Conservation (phyloP, 768 basidiomycete genomes). For the Lactarius hatsudake region DNA sequence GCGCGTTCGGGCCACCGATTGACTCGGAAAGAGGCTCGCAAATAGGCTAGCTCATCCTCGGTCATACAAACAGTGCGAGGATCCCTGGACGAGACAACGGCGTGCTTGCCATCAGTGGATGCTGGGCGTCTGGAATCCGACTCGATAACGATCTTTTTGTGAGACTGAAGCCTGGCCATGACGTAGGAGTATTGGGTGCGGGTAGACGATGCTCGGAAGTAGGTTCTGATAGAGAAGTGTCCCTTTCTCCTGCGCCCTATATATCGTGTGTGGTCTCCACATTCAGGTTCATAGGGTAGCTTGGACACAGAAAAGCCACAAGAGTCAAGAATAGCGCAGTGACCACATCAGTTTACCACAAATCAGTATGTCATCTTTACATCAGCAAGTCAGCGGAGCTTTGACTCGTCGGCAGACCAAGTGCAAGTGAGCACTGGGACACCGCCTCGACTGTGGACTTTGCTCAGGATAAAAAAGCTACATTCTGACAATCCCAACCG, state of each 20-base stretch:
- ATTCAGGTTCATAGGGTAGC: constrained; percentile 20
- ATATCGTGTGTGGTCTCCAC: constrained; percentile 22
- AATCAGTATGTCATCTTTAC: constrained; percentile 12
- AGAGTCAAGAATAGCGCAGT: constrained; percentile 12
- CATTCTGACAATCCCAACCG: neutral
- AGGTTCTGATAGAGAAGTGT: neutral
- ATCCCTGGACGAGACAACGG: constrained; percentile 12
- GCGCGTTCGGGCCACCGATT: constrained; percentile 23
- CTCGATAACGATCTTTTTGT: constrained; percentile 16
- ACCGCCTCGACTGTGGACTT: neutral
- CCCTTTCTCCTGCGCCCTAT: constrained; percentile 11
- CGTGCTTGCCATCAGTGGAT: constrained; percentile 3
- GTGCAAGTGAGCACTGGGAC: neutral
- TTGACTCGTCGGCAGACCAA: neutral
- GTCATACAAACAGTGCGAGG: constrained; percentile 24
- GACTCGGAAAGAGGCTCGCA: constrained; percentile 15
- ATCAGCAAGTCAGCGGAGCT: constrained; percentile 1
- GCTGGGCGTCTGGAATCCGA: constrained; percentile 13
- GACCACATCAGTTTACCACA: constrained; percentile 11
- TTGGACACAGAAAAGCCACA: constrained; percentile 22
- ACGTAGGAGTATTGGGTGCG: neutral
- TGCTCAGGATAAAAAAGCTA: no score
- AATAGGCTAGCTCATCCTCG: constrained; percentile 10
- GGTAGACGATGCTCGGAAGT: neutral
- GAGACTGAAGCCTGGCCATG: constrained; percentile 22